phyloP scores from a whole-genome alignment of 768 basidiomycete genomes.

The Cystofilobasidium bisporidii region DNA sequence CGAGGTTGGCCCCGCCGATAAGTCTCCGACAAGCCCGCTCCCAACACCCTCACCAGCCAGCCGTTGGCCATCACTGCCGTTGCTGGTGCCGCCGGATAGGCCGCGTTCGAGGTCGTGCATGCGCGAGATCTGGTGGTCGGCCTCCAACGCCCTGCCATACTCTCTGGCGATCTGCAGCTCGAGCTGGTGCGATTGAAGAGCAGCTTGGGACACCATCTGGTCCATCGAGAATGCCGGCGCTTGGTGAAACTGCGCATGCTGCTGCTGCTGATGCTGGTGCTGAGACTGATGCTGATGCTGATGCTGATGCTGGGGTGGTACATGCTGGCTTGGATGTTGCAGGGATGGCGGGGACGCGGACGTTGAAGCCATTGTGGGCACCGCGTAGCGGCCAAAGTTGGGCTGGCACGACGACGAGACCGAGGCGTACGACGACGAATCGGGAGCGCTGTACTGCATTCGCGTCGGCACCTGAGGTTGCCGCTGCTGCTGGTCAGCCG shows the following conservation, averaged over 20 bases:
- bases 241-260: neutral
- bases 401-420: neutral
- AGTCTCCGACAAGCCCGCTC: too few relatives aligned
- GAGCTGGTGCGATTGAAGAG: neutral
- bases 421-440: neutral
- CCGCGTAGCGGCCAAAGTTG: neutral
- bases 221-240: neutral
- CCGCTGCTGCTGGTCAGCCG: neutral
- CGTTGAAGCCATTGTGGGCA: too few relatives aligned
- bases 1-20: too few relatives aligned
- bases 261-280: neutral
- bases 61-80: neutral
- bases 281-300: too few relatives aligned
- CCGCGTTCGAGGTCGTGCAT: neutral
- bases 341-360: too few relatives aligned
- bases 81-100: neutral
- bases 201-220: neutral
- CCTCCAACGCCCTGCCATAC: neutral
- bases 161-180: neutral
- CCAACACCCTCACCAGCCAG: too few relatives aligned
- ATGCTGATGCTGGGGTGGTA: too few relatives aligned
- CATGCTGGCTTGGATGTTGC: too few relatives aligned
- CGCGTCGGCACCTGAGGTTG: neutral
- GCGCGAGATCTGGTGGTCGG: neutral
- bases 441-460: neutral